These are phyloP conservation scores for Sclerotinia minor DNA, from an alignment of 2,329 filamentous ascomycete species.

Conservation along the genomic window DNA sequence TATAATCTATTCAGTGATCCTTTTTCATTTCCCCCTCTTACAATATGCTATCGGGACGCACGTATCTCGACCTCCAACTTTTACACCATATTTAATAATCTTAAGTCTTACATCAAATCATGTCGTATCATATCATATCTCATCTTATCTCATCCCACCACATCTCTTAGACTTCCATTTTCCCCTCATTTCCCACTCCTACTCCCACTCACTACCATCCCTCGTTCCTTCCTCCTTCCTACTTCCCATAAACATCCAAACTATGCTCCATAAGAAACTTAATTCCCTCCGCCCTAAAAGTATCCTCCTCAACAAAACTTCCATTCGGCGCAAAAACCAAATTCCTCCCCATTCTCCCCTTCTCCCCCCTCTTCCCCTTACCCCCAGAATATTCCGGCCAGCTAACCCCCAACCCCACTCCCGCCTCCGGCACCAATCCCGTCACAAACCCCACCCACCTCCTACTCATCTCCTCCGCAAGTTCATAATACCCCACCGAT, in stretches of 20 bases:
- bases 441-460: slow-evolving; percentile 28
- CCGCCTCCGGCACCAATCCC: slow-evolving; percentile 20
- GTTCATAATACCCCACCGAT: not conserved
- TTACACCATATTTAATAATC: too few relatives aligned
- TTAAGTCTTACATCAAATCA: too few relatives aligned
- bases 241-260: slow-evolving; percentile 12
- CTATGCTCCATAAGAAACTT: slow-evolving; percentile 10
- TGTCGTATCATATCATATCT: too few relatives aligned
- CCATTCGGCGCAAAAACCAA: slow-evolving; percentile 14
- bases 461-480: slow-evolving; percentile 29
- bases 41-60: too few relatives aligned
- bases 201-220: too few relatives aligned
- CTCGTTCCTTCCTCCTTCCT: not conserved
- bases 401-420: not conserved
- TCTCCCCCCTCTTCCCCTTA: too few relatives aligned
- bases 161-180: too few relatives aligned
- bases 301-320: slow-evolving; percentile 1
- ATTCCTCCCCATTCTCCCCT: not conserved
- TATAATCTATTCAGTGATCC: too few relatives aligned
- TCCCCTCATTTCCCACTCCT: too few relatives aligned
- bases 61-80: too few relatives aligned
- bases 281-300: slow-evolving; percentile 3
- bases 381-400: slow-evolving; percentile 19
- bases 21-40: too few relatives aligned
- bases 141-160: too few relatives aligned